Base-by-base conservation (phyloP, 108 stramenopile species). In the Cyclostephanos tholiformis region DNA sequence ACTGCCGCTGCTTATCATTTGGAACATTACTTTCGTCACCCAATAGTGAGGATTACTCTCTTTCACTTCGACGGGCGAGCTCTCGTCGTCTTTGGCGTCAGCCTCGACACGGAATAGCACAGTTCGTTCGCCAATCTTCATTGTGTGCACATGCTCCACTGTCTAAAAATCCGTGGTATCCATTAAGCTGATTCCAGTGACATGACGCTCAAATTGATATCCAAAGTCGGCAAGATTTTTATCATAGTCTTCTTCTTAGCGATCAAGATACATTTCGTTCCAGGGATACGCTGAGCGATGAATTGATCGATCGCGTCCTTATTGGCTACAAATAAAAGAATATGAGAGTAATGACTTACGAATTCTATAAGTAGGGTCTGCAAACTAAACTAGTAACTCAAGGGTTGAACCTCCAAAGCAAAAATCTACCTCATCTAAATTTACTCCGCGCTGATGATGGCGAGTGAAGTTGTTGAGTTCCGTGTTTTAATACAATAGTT, bases 371-470 rank as follows among this genome's bases (percentile, higher is more conserved):
- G 41, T 41, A 10, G 0, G 41, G 41, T 41, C 41, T 41, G 41
- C 41, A 41, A 6, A 41, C 41, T 41, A 7, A 7, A 3, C 41
- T 41, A 70, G 43, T 19, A 70, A 25, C 26, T 70, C 26, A 36
- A 70, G 60, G 41, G 69, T 70, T 38, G 69, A 70, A 23, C 69
- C 69, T 19, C 69, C 69, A 6, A 70, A 59, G 36, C 57, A 59
- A 32, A 70, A 70, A 10, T 70, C 69, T n/a, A 70, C 14, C 57
- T 58, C 22, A 26, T 70, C 26, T 23, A 70, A 58, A 13, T 58
- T 36, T 6, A 70, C 57, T 30, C 69, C 69, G 29, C 69, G 26
- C 53, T 61, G 25, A 36, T 30, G 29, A 29, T 41, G 41, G 41
- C 12, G 12, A 41, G 41, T 41, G 41, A 41, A 41, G 41, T 41